These are phyloP conservation scores for Schoenoplectus triqueter DNA, from an alignment of 202 grass and related monocot species.

Conservation along the genomic window DNA sequence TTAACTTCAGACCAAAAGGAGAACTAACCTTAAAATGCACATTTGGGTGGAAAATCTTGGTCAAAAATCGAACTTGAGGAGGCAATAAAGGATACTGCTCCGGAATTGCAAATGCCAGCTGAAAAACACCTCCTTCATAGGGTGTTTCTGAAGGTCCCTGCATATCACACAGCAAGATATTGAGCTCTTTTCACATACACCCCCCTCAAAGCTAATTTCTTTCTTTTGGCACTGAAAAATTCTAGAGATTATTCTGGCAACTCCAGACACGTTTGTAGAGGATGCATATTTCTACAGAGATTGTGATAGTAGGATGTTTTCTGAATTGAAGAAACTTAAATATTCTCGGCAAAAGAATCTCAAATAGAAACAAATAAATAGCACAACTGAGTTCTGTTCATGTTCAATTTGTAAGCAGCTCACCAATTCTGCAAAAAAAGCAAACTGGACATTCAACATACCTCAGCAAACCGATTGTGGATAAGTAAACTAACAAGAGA, in stretches of 20 bases:
- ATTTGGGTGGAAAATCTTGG: conserved; percentile 99
- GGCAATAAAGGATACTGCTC: conserved; percentile 94
- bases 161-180: conserved; percentile 24
- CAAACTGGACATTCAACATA: not conserved
- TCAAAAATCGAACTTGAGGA: conserved; percentile 98
- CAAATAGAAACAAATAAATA: not conserved
- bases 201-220: not conserved
- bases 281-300: not conserved
- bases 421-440: not conserved
- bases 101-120: conserved; percentile 85
- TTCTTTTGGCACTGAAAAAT: not conserved
- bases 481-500: not conserved
- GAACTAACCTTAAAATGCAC: conserved; percentile 94
- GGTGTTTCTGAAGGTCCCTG: conserved; percentile 95
- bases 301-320: not conserved
- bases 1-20: not conserved
- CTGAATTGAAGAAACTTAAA: too few species aligned
- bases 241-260: not conserved
- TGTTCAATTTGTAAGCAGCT: not conserved
- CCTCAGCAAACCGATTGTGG: not conserved
- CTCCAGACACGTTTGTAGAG: not conserved
- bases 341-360: not conserved
- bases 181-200: not conserved
- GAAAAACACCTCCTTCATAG: conserved; percentile 85
- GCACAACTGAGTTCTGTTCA: not conserved